Evolutionary conservation across 257 asterid genomes (phyloP).

Genomic region (Fraxinus anomala): DNA sequence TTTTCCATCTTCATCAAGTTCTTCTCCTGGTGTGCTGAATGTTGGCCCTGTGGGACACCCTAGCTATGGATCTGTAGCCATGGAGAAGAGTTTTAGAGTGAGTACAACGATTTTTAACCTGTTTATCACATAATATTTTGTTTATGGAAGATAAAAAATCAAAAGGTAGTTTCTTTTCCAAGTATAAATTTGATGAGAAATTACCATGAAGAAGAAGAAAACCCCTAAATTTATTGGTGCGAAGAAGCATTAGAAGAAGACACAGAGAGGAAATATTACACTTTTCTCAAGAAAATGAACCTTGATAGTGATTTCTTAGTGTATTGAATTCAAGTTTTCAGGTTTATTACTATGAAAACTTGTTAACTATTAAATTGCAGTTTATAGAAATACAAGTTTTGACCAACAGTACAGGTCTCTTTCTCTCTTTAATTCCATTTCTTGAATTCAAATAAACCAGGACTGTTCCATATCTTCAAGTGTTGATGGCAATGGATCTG

Average conservation of each 20-base stretch:
- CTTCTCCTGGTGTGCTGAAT: conserved; percentile 37
- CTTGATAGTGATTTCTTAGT: background rate
- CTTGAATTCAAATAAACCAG: conserved; percentile 37
- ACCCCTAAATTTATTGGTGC: background rate
- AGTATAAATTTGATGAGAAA: background rate
- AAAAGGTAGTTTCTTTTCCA: background rate
- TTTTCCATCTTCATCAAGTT: conserved; percentile 53
- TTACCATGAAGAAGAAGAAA: background rate
- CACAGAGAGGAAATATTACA: background rate
- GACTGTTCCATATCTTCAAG: conserved; percentile 64
- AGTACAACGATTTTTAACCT: conserved; percentile 23
- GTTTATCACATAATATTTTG: background rate
- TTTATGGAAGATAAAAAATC: background rate
- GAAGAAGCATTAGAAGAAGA: background rate
- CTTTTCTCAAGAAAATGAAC: background rate
- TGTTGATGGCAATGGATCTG: conserved; percentile 36
- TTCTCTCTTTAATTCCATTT: background rate
- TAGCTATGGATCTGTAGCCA: conserved; percentile 71
- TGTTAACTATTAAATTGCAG: background rate
- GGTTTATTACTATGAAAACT: background rate
- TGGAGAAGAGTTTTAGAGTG: conserved; percentile 82
- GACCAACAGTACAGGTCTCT: background rate
- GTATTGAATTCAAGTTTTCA: background rate
- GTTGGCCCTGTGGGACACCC: conserved; percentile 46
- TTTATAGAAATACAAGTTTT: background rate